Evolutionary conservation across 805 yeast genomes (phyloP).

Genomic region (Wickerhamiella azymoides): DNA sequence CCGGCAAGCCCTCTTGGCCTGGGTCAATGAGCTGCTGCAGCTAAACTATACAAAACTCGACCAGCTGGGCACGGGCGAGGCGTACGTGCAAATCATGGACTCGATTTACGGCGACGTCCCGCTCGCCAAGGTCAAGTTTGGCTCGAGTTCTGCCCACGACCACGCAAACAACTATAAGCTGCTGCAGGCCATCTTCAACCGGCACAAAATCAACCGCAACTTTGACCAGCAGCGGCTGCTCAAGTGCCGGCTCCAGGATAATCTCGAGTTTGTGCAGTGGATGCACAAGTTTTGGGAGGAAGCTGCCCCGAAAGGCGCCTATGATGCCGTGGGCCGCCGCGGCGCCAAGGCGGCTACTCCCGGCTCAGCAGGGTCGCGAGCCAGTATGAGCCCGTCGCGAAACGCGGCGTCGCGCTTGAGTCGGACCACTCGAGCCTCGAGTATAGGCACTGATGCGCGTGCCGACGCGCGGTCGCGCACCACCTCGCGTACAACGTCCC

Average conservation of each 20-base stretch:
- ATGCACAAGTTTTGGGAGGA: conserved; percentile 71
- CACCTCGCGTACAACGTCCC: conserved; percentile 1
- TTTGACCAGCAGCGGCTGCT: conserved; percentile 71
- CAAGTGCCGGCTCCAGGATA: conserved; percentile 86
- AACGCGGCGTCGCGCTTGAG: not conserved
- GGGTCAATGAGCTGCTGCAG: conserved; percentile 66
- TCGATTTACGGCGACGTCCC: conserved; percentile 74
- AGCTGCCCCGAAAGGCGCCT: conserved; percentile 49
- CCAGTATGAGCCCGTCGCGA: not conserved
- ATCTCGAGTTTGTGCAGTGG: conserved; percentile 91
- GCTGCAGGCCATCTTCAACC: conserved; percentile 64
- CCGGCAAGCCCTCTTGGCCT: conserved; percentile 64
- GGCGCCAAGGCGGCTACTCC: conserved; percentile 20
- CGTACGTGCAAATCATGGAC: conserved; percentile 84
- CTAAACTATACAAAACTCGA: conserved; percentile 66
- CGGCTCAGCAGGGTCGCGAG: conserved; percentile 3
- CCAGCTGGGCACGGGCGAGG: conserved; percentile 92
- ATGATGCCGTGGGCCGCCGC: conserved; percentile 56
- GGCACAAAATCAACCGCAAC: conserved; percentile 53
- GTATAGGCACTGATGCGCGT: too few relatives aligned
- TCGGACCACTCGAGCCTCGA: too few relatives aligned
- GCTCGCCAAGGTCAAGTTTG: conserved; percentile 60
- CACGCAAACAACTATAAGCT: conserved; percentile 69
- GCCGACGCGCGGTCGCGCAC: too few relatives aligned
- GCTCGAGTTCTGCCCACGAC: conserved; percentile 61